phyloP scores from a whole-genome alignment of 768 basidiomycete species.

The Phlebiopsis flavidoalba region DNA sequence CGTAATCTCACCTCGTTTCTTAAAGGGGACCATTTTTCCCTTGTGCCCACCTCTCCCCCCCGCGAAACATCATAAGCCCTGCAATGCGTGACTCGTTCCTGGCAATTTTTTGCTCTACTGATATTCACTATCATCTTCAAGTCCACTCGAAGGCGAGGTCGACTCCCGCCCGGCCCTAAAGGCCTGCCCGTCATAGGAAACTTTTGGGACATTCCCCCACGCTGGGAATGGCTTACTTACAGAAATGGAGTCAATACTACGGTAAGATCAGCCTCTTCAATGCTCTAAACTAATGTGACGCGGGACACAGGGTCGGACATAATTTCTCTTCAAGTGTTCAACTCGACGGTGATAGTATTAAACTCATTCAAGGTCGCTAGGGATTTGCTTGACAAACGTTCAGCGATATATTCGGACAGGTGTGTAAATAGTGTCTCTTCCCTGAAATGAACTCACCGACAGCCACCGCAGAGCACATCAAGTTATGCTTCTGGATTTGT shows the following conservation, averaged over 20 bases:
- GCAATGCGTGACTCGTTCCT: neutral
- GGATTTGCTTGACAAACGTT: constrained; percentile 43
- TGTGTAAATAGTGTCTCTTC: neutral
- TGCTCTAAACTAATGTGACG: neutral
- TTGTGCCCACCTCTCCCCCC: no score
- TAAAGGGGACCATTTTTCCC: no score
- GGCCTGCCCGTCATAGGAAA: constrained; percentile 30
- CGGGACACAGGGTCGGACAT: constrained; percentile 32
- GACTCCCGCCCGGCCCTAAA: constrained; percentile 37
- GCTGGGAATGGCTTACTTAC: constrained; percentile 41
- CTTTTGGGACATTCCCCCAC: constrained; percentile 26
- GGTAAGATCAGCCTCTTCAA: constrained; percentile 23
- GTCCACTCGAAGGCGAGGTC: neutral
- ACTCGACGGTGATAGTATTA: constrained; percentile 41
- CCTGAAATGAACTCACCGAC: no score
- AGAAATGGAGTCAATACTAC: constrained; percentile 39
- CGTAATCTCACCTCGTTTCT: no score
- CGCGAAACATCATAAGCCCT: no score
- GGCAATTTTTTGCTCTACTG: neutral
- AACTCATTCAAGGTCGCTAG: constrained; percentile 36
- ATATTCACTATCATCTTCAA: neutral
- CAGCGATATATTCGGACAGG: constrained; percentile 38
- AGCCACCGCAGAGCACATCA: constrained; percentile 9
- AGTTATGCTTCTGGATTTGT: constrained; percentile 17
- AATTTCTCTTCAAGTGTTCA: constrained; percentile 37